Evolutionary conservation across 768 basidiomycete species (phyloP).

Genomic region (Amanita muscaria): DNA sequence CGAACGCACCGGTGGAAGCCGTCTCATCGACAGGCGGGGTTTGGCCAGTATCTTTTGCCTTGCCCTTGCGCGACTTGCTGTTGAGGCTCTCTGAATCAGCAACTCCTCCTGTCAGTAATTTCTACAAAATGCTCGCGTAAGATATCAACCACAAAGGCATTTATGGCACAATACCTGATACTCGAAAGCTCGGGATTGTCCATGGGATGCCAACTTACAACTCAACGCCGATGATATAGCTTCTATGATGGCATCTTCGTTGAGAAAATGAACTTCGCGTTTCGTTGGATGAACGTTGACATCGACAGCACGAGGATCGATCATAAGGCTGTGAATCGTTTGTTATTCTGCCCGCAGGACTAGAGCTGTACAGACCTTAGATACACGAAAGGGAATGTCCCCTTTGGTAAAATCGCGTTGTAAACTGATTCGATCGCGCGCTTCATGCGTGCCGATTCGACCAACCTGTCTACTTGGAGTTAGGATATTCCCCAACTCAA

Average conservation of each 20-base stretch:
- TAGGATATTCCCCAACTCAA: not conserved
- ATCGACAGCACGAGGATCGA: constrained; percentile 84
- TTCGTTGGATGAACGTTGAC: constrained; percentile 99
- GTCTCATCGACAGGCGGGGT: constrained; percentile 19
- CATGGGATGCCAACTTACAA: constrained; percentile 48
- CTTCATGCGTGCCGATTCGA: constrained; percentile 83
- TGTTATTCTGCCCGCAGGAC: constrained; percentile 2
- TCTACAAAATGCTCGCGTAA: constrained; percentile 28
- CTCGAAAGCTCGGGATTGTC: constrained; percentile 60
- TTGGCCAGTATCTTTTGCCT: constrained; percentile 22
- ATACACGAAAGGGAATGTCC: constrained; percentile 86
- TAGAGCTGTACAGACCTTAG: constrained; percentile 53
- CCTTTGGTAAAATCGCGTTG: constrained; percentile 79
- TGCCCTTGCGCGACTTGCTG: constrained; percentile 32
- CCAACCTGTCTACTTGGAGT: constrained; percentile 64
- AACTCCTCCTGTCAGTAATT: constrained; percentile 47
- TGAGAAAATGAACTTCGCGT: constrained; percentile 88
- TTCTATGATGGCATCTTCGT: constrained; percentile 82
- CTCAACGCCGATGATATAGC: constrained; percentile 69
- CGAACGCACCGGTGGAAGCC: constrained; percentile 7
- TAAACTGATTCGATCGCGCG: constrained; percentile 84
- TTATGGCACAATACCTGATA: constrained; percentile 44
- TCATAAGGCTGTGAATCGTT: constrained; percentile 46
- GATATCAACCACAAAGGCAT: not conserved
- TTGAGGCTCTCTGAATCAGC: constrained; percentile 20